These are phyloP conservation scores for Calonectria pteridis DNA, from an alignment of 2,329 filamentous ascomycete species.

Conservation along the genomic window DNA sequence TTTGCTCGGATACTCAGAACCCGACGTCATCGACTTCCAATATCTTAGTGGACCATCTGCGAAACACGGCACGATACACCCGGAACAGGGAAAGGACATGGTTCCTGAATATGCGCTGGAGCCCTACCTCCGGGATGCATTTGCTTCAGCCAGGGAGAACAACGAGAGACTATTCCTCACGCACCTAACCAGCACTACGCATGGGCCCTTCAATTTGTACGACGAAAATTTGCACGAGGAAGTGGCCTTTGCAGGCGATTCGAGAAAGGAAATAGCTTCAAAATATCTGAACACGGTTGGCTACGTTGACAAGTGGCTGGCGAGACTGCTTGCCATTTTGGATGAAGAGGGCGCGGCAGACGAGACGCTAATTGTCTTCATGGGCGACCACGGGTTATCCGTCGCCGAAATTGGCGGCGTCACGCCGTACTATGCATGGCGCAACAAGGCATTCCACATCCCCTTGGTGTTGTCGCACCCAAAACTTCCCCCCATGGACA, in stretches of 20 bases:
- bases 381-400: conserved; percentile 48
- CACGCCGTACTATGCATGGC: conserved; percentile 44
- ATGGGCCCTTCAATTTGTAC: conserved; percentile 41
- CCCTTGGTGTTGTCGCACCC: conserved; percentile 47
- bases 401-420: conserved; percentile 42
- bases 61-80: neutral
- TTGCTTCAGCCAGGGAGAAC: conserved; percentile 41
- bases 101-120: conserved; percentile 43
- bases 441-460: conserved; percentile 42
- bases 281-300: conserved; percentile 46
- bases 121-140: conserved; percentile 46
- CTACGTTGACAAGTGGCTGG: conserved; percentile 46
- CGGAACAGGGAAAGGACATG: neutral
- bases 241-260: neutral
- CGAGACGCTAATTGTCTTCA: conserved; percentile 46
- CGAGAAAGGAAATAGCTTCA: neutral
- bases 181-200: conserved; percentile 48
- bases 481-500: conserved; percentile 38
- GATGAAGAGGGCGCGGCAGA: conserved; percentile 46
- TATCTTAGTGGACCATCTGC: neutral
- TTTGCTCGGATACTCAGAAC: neutral
- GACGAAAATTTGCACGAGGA: neutral
- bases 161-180: conserved; percentile 48
- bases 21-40: neutral
- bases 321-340: conserved; percentile 39